A percentile compares a stretch with the other conserved stretches of the same genome.
Evolutionary conservation across 2,329 filamentous ascomycete species (phyloP).

Genomic region (Passalora sequoiae): DNA sequence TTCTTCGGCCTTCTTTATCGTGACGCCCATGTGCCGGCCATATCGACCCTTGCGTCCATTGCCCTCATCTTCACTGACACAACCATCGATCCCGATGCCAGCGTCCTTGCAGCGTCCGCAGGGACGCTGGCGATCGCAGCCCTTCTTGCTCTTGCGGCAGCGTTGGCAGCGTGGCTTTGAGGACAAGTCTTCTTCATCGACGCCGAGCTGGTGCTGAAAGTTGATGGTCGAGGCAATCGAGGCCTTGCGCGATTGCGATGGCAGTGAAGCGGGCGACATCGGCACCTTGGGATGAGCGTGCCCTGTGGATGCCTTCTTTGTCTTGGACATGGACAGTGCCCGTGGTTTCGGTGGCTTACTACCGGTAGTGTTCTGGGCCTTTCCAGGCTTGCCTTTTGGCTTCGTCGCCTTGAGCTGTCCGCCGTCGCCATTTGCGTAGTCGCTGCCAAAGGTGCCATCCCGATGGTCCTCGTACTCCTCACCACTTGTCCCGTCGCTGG

Average conservation of each 20-base stretch:
- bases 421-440: slow-evolving; percentile 50
- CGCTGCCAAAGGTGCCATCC: slow-evolving; percentile 50
- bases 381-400: slow-evolving; percentile 40
- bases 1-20: slow-evolving; percentile 53
- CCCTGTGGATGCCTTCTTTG: slow-evolving; percentile 39
- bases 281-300: slow-evolving; percentile 37
- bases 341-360: slow-evolving; percentile 40
- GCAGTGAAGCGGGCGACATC: slow-evolving; percentile 57
- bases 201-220: slow-evolving; percentile 54
- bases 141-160: slow-evolving; percentile 99
- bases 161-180: slow-evolving; percentile 96
- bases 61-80: slow-evolving; percentile 94
- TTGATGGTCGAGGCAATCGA: slow-evolving; percentile 59
- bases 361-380: slow-evolving; percentile 8
- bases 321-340: slow-evolving; percentile 48
- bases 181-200: slow-evolving; percentile 83
- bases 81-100: slow-evolving; percentile 86
- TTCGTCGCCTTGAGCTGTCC: slow-evolving; percentile 36
- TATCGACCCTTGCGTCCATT: slow-evolving; percentile 96
- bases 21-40: slow-evolving; percentile 63
- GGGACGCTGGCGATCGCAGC: slow-evolving; percentile 91
- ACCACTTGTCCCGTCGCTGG: slow-evolving; percentile 57
- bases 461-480: slow-evolving; percentile 54
- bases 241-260: slow-evolving; percentile 66
- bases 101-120: slow-evolving; percentile 95